phyloP scores from a whole-genome alignment of 1,284 basidiomycete species.

The Trichosporon faecale region DNA sequence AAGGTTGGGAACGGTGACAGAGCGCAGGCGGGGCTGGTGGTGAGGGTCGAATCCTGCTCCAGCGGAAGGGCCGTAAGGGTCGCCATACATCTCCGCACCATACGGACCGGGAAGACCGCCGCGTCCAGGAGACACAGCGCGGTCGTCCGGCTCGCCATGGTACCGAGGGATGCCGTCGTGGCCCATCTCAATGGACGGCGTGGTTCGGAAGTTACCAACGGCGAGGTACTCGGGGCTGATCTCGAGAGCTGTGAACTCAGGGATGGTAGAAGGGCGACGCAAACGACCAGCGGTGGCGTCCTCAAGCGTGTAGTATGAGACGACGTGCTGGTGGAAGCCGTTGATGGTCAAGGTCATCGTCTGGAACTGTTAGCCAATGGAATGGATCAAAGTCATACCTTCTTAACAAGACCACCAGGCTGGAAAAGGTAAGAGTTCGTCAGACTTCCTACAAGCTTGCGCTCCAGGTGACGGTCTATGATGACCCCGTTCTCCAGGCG shows the following conservation, averaged over 20 bases:
- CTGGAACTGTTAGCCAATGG: slow-evolving; percentile 52
- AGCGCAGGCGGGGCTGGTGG: slow-evolving; percentile 19
- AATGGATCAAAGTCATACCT: slow-evolving; percentile 57
- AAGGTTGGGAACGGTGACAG: slow-evolving; percentile 18
- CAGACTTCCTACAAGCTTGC: slow-evolving; percentile 78
- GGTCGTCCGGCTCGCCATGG: slow-evolving; percentile 38
- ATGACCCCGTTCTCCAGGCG: slow-evolving; percentile 26
- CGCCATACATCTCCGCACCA: slow-evolving; percentile 20
- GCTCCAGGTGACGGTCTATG: slow-evolving; percentile 55
- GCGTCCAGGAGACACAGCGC: slow-evolving; percentile 18
- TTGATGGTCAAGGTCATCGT: slow-evolving; percentile 85
- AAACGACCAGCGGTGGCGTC: slow-evolving; percentile 85
- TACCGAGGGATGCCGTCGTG: slow-evolving; percentile 77
- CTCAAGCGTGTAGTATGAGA: slow-evolving; percentile 92
- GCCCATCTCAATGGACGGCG: slow-evolving; percentile 80
- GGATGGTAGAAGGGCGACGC: slow-evolving; percentile 79
- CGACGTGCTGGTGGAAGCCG: slow-evolving; percentile 86
- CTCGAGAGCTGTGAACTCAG: slow-evolving; percentile 78
- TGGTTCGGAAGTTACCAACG: slow-evolving; percentile 84
- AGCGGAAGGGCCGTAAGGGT: slow-evolving; percentile 13
- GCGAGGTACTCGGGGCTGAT: slow-evolving; percentile 86
- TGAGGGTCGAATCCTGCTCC: slow-evolving; percentile 17
- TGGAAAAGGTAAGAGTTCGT: slow-evolving; percentile 92
- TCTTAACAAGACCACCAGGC: slow-evolving; percentile 86
- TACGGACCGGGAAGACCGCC: slow-evolving; percentile 7